These are phyloP conservation scores for Rhizomucor miehei DNA, from an alignment of 371 early-diverging fungal genomes.

Conservation along the genomic window DNA sequence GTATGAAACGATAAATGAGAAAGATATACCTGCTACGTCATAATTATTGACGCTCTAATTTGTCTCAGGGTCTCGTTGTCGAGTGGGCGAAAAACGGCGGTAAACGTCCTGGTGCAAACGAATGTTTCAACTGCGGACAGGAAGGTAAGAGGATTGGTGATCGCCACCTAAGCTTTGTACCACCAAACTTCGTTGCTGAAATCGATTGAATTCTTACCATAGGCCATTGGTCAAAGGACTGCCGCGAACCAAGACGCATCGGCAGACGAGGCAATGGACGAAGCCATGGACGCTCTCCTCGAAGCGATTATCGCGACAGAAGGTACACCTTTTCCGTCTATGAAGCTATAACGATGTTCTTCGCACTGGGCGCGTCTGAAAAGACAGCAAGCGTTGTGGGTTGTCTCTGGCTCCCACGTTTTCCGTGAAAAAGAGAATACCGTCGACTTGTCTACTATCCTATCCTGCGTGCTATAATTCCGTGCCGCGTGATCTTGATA, in stretches of 20 bases:
- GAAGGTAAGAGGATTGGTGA: slow-evolving; percentile 46
- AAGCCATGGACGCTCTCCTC: slow-evolving; percentile 19
- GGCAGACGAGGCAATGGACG: slow-evolving; percentile 21
- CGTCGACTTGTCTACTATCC: neutral
- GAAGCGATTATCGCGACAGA: slow-evolving; percentile 32
- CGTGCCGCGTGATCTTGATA: no score
- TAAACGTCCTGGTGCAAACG: slow-evolving; percentile 52
- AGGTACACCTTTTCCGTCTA: slow-evolving; percentile 21
- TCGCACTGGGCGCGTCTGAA: neutral
- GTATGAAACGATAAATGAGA: slow-evolving; percentile 45
- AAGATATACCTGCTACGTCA: no score
- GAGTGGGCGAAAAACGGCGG: slow-evolving; percentile 64
- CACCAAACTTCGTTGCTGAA: neutral
- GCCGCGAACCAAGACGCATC: slow-evolving; percentile 44
- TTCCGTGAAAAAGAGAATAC: no score
- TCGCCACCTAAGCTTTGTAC: no score
- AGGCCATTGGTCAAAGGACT: slow-evolving; percentile 81
- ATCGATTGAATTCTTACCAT: neutral
- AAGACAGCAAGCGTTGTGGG: neutral
- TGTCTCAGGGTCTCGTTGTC: slow-evolving; percentile 33
- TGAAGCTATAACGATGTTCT: neutral
- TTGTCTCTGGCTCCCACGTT: neutral
- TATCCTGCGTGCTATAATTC: no score
- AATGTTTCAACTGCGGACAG: slow-evolving; percentile 67
- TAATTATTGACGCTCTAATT: no score